Conservation (phyloP, 495 filamentous ascomycete genomes). For the Cercophora newfieldiana region DNA sequence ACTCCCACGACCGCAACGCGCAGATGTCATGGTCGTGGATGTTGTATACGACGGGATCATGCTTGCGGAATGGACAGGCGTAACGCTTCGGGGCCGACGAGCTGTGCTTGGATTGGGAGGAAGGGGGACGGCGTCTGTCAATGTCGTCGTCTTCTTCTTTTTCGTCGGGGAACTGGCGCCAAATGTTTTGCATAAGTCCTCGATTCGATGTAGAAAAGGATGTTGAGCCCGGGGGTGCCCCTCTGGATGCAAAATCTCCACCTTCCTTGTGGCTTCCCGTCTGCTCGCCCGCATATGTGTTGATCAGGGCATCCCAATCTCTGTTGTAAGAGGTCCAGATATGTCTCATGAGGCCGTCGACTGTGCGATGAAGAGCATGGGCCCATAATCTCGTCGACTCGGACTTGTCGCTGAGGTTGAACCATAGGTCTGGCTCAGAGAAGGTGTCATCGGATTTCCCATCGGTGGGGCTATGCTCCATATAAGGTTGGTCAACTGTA, state of each 20-base stretch:
- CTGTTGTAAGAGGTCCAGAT: conserved; percentile 30
- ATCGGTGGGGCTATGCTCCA: conserved; percentile 27
- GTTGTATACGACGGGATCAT: conserved; percentile 30
- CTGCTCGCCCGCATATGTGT: conserved; percentile 18
- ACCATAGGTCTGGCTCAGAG: conserved; percentile 30
- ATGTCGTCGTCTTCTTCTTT: conserved; percentile 30
- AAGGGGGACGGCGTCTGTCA: conserved; percentile 18
- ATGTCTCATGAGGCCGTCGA: conserved; percentile 20
- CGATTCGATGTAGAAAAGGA: conserved; percentile 10
- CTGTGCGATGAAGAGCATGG: conserved; percentile 14
- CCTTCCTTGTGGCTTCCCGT: conserved; percentile 3
- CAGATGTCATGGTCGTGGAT: conserved; percentile 30
- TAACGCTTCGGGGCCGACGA: conserved; percentile 19
- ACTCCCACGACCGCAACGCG: conserved; percentile 27
- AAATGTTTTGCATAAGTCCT: conserved; percentile 11
- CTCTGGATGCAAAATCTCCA: conserved; percentile 11
- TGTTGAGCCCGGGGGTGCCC: background rate
- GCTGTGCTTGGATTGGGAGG: conserved; percentile 23
- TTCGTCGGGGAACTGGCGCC: conserved; percentile 14
- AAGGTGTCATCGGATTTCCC: conserved; percentile 26
- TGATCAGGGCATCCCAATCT: conserved; percentile 28
- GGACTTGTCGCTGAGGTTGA: conserved; percentile 13
- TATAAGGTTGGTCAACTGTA: background rate
- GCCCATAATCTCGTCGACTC: conserved; percentile 16
- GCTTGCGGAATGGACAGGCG: conserved; percentile 34